Evolutionary conservation across 2,329 filamentous ascomycete species (phyloP), one percentile per base, ranked within the genome.

Genomic region (Pseudopithomyces chartarum): DNA sequence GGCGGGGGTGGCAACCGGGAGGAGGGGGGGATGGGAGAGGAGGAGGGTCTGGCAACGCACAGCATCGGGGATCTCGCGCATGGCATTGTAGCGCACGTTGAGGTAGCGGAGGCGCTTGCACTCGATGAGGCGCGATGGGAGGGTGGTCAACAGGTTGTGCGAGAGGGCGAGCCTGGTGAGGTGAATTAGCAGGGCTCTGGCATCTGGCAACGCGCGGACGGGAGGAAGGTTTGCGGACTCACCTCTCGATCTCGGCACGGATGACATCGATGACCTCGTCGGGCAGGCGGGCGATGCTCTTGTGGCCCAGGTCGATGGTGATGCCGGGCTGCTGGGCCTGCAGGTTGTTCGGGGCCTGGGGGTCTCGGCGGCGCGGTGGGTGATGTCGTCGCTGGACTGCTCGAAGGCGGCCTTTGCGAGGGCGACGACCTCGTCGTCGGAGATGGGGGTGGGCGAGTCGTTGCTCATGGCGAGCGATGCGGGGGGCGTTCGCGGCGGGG

Each of bases 91-190:
- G 70, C 90, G 83, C 60, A 92, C 87, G 66, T 94, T 94, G 58
- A 94, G 84, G 73, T 94, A 94, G 59, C 90, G 87, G 58, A 94
- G 78, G 48, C 89, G 89, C 40, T 86, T 88, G 77, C 90, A 93
- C 77, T 92, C 90, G 34, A 88, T 83, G 65, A 93, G 90, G 52
- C 89, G 84, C 22, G 80, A 70, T 6, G 90, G 90, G 45, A 94
- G 85, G n/a, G 84, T 82, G 32, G 85, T 82, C 56, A 92, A 81
- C 64, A 86, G 87, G 74, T 93, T 93, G 77, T 93, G 90, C n/a
- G 90, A 92, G 62, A 94, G 80, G 48, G 90, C 90, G 52, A 94
- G 84, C 66, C 90, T 92, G 69, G 44, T n/a, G n/a, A 39, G 13
- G 62, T 74, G 63, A 72, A 71, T 55, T 59, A 52, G 38, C 49